phyloP scores from a whole-genome alignment of 371 early-diverging fungal genomes.

The Basidiobolus meristosporus region DNA sequence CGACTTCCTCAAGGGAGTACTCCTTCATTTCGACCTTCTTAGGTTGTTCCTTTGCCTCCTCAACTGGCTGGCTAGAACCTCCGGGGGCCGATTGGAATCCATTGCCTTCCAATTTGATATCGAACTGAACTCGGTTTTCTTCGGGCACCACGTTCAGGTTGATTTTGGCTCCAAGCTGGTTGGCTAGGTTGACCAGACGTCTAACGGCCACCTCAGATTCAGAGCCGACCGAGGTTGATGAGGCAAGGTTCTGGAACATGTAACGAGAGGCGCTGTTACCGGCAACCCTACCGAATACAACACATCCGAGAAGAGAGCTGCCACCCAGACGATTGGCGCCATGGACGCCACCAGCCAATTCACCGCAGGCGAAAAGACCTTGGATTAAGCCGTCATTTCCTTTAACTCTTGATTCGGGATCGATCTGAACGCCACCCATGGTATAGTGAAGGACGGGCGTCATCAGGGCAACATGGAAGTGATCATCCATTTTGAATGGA shows the following conservation, averaged over 20 bases:
- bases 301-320: constrained; percentile 80
- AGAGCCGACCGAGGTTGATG: too few relatives aligned
- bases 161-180: constrained; percentile 32
- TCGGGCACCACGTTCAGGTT: constrained; percentile 30
- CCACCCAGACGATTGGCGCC: constrained; percentile 77
- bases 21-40: constrained; percentile 13
- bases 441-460: constrained; percentile 90
- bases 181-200: constrained; percentile 51
- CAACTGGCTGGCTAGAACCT: constrained; percentile 7
- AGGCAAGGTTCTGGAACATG: constrained; percentile 26
- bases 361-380: constrained; percentile 87
- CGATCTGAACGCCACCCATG: constrained; percentile 92
- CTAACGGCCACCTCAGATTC: constrained; percentile 28
- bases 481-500: constrained; percentile 47
- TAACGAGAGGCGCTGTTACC: constrained; percentile 55
- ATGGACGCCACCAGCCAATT: constrained; percentile 74
- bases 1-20: constrained; percentile 48
- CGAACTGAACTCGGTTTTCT: constrained; percentile 35
- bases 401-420: constrained; percentile 56
- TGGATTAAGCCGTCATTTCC: constrained; percentile 30
- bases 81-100: constrained; percentile 6
- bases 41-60: constrained; percentile 9
- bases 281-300: constrained; percentile 91
- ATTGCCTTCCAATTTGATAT: constrained; percentile 27
- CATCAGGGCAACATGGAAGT: constrained; percentile 73